Percentiles rank a stretch among this genome's conserved stretches.
Evolutionary conservation across 1,139 yeast genomes (phyloP).

Genomic region (Tardiomyces blankii): DNA sequence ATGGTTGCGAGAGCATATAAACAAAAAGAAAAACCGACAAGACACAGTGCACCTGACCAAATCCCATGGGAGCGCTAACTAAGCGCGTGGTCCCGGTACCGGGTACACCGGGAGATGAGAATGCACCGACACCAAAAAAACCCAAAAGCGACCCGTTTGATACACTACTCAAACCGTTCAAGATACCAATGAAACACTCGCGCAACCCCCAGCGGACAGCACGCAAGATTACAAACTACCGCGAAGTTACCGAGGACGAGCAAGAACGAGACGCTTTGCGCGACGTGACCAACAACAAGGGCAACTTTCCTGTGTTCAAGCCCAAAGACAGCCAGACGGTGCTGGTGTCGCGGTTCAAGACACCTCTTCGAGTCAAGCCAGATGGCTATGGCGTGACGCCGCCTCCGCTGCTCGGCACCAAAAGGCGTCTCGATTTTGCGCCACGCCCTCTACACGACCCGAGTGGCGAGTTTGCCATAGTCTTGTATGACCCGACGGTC

Average conservation of each 20-base stretch:
- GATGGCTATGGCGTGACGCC: slow-evolving; percentile 28
- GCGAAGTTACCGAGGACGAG: slow-evolving; percentile 5
- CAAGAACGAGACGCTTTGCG: slow-evolving; percentile 5
- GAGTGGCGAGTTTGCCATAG: slow-evolving; percentile 84
- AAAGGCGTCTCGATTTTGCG: slow-evolving; percentile 54
- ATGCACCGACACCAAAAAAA: background rate
- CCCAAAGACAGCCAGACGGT: slow-evolving; percentile 13
- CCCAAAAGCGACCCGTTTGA: slow-evolving; percentile 9
- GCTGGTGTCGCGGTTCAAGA: slow-evolving; percentile 4
- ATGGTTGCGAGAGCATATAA: no score
- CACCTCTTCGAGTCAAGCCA: slow-evolving; percentile 27
- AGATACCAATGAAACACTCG: slow-evolving; percentile 12
- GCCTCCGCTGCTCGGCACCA: slow-evolving; percentile 77
- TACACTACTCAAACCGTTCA: slow-evolving; percentile 17
- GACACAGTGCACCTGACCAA: no score
- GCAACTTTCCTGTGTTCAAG: slow-evolving; percentile 9
- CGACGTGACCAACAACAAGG: slow-evolving; percentile 2
- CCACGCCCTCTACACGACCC: slow-evolving; percentile 95
- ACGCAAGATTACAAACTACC: slow-evolving; percentile 11
- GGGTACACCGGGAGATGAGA: background rate
- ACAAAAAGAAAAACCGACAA: no score
- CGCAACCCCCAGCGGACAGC: slow-evolving; percentile 8
- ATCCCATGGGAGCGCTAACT: background rate
- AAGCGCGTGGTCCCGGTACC: background rate
- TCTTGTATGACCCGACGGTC: slow-evolving; percentile 87